Percentiles rank a stretch among this genome's conserved stretches.
phyloP scores from a whole-genome alignment of 768 basidiomycete species.

The Lyophyllum semitale region DNA sequence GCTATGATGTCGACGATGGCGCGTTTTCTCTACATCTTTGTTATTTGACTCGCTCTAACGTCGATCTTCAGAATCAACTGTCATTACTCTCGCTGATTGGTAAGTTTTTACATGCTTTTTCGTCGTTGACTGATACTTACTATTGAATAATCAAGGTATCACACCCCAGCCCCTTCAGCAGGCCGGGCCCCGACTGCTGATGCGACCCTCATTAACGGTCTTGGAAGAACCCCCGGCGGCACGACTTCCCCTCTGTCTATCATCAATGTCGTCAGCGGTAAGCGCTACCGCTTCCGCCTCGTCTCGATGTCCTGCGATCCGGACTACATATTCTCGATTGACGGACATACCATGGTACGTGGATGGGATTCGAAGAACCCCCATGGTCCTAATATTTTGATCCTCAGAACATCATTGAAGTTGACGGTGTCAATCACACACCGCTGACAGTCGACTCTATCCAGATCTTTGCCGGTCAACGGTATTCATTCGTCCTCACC shows the following conservation, averaged over 20 bases:
- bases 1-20: conserved; percentile 36
- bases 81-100: conserved; percentile 44
- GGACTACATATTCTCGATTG: conserved; percentile 43
- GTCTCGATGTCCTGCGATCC: conserved; percentile 35
- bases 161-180: background rate
- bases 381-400: background rate
- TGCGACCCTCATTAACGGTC: conserved; percentile 36
- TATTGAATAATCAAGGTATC: background rate
- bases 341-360: conserved; percentile 33
- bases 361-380: background rate
- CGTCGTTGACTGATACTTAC: background rate
- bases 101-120: conserved; percentile 10
- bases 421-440: conserved; percentile 41
- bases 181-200: background rate
- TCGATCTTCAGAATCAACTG: conserved; percentile 33
- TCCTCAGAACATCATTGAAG: conserved; percentile 52
- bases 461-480: conserved; percentile 40
- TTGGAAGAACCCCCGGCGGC: conserved; percentile 32
- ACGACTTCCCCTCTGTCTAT: conserved; percentile 28
- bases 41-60: background rate
- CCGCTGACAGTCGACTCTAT: conserved; percentile 45
- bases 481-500: conserved; percentile 37
- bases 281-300: conserved; percentile 38
- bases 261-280: conserved; percentile 30
- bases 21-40: background rate